These are phyloP conservation scores for Colletotrichum graminicola DNA, from an alignment of 2,329 filamentous ascomycete species.

Conservation along the genomic window DNA sequence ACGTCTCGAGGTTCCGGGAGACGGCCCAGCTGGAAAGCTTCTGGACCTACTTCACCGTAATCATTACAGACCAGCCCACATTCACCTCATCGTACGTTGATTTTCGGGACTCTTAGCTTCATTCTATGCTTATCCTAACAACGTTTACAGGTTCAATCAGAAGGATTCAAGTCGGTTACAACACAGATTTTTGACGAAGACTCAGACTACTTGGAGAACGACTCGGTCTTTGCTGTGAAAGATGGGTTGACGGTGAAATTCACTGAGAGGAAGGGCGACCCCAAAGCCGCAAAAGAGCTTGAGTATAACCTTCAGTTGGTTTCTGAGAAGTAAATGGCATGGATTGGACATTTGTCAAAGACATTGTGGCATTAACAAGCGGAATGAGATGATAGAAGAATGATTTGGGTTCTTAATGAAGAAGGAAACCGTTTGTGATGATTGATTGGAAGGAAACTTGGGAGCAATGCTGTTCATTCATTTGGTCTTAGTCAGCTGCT, in stretches of 20 bases:
- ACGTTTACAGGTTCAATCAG: slow-evolving; percentile 53
- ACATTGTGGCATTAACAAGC: too few species aligned
- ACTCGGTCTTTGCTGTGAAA: slow-evolving; percentile 68
- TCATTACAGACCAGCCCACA: slow-evolving; percentile 69
- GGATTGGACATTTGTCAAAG: too few species aligned
- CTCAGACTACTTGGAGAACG: slow-evolving; percentile 69
- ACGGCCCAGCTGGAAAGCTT: slow-evolving; percentile 66
- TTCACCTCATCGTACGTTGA: slow-evolving; percentile 66
- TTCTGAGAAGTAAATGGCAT: neutral
- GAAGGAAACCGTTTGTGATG: neutral
- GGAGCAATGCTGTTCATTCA: neutral
- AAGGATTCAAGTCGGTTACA: slow-evolving; percentile 75
- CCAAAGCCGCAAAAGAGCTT: slow-evolving; percentile 68
- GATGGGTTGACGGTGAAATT: slow-evolving; percentile 61
- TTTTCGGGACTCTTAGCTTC: neutral
- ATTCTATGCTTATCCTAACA: slow-evolving; percentile 41
- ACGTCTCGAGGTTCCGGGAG: slow-evolving; percentile 52
- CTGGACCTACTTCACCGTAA: slow-evolving; percentile 67
- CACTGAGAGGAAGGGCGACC: slow-evolving; percentile 51
- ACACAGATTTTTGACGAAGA: slow-evolving; percentile 80
- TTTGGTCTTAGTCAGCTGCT: neutral
- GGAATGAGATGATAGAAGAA: too few species aligned
- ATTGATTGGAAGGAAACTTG: neutral
- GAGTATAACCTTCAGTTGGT: slow-evolving; percentile 67
- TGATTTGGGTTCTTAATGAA: neutral